Percentiles rank a stretch among this genome's conserved stretches.
Evolutionary conservation across 148 eudicot species (phyloP).

Genomic region (Vaccinium vitisidaea): DNA sequence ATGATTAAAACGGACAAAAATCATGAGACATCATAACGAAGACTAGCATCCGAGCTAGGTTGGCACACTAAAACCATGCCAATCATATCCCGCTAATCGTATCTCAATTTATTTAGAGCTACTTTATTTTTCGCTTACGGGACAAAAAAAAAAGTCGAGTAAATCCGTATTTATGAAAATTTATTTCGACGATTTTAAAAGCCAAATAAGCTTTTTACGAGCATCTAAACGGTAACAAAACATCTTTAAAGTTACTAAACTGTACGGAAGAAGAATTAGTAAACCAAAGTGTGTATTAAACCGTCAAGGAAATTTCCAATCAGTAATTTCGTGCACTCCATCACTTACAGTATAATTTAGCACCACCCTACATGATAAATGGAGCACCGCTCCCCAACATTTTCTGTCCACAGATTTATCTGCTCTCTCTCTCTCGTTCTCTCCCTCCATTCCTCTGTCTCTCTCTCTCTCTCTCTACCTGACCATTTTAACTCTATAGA

Average conservation of each 20-base stretch:
- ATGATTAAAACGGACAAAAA: too few relatives aligned
- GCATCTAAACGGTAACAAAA: not conserved
- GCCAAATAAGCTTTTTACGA: not conserved
- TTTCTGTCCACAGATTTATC: not conserved
- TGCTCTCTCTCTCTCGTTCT: not conserved
- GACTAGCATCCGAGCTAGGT: too few relatives aligned
- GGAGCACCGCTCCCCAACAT: not conserved
- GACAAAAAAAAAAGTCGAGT: not conserved
- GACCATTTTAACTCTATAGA: too few relatives aligned
- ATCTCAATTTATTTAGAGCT: not conserved
- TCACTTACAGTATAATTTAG: not conserved
- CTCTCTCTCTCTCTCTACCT: not conserved
- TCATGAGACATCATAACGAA: too few relatives aligned
- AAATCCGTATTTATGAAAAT: too few relatives aligned
- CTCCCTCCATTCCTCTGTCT: not conserved
- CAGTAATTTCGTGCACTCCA: not conserved
- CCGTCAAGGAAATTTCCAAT: not conserved
- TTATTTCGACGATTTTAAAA: not conserved
- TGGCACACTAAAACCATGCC: too few relatives aligned
- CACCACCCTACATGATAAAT: not conserved
- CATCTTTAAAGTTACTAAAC: not conserved
- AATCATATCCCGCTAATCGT: too few relatives aligned
- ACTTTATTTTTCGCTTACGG: not conserved
- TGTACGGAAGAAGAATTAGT: not conserved
- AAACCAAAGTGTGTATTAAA: not conserved